Evolutionary conservation across 2,329 filamentous ascomycete genomes (phyloP), one percentile per base, ranked within the genome.

Genomic region (Cucurbitaria berberidis): DNA sequence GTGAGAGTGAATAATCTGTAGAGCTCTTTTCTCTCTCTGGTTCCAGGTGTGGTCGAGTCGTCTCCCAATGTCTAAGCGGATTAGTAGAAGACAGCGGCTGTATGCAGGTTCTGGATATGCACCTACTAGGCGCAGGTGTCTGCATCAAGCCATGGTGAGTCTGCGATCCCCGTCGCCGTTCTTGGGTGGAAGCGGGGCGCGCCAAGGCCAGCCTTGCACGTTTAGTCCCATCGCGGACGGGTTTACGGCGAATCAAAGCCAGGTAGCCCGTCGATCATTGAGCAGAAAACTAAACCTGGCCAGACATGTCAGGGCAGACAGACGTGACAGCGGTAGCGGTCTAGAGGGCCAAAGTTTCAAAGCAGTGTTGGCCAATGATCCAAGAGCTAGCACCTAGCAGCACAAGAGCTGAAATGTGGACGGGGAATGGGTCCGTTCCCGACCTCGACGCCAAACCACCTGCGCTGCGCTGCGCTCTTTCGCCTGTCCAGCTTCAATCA

Each of bases 101-200:
- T 5, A 3, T 10, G 4, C 15, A 16, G 15, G 9, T 34, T 34
- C 16, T 34, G 13, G 30, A 34, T 34, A 41, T 21, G 36, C 36
- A 39, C 19, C 18, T 9, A 22, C 21, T 15, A 19, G 4, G 19
- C 19, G 19, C 9, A 26, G 24, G 24, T 26, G 24, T 21, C 36
- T 39, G 36, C 36, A 39, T 22, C 16, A 42, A 27, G 36, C 15
- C 22, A 29, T 41, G 29, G 45, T 44, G 48, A 36, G 48, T 50
- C 48, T 22, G 29, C 38, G 18, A 39, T 19, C 6, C 18, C 21
- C 13, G 13, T 41, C 39, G 49, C 63, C 48, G 46, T 21, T 63
- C 63, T 55, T 57, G 62, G n/a, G 62, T 36, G 29, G 49, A 50
- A 45, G 63, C 50, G 63, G 61, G 57, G 59, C 48, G 19, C 29